Evolutionary conservation across 805 yeast species (phyloP), one percentile per base, ranked within the genome.

Genomic region (Nakazawaea peltata): DNA sequence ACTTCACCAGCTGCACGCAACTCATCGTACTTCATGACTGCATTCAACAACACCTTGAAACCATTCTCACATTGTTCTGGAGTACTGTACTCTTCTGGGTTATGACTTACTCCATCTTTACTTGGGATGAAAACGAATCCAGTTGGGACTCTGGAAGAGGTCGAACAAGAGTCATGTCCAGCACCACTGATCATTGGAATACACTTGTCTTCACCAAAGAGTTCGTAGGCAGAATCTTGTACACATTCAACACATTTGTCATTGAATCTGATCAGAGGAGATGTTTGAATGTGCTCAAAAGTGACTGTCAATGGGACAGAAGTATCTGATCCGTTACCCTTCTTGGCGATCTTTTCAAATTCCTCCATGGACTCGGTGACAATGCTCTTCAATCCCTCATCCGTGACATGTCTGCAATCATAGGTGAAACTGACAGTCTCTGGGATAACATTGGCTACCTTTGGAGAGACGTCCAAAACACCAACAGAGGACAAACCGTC

Each of bases 101-200:
- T 77, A 51, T 80, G 87, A 18, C 77, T 68, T 26, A 79, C 61
- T 17, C 86, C 86, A 46, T 74, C 78, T 43, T 59, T 69, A 21
- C 80, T 69, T 6, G 88, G 87, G 46, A 78, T 74, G 50, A 80
- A 80, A 23, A 80, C 71, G 86, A 80, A 80, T 2, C 84, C 71
- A 0, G 87, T 78, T 27, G 88, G 87, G 27, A 72, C 68, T 30
- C 65, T 61, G 5, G 57, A 46, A 7, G 72, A 63, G 2, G 81
- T 74, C 16, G 70, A 65, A 45, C 84, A 76, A 6, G 83, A 74
- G 48, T 80, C 88, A 44, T 80, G 88, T 9, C 83, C 85, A 4
- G 87, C 85, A 19, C 88, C 86, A 44, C 81, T 71, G 30, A 68
- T 65, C 34, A 77, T 74, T 26, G 59, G 65, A 27, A 63, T 56